Evolutionary conservation across 768 basidiomycete genomes (phyloP).

Genomic region (Leccinum barrowsii): DNA sequence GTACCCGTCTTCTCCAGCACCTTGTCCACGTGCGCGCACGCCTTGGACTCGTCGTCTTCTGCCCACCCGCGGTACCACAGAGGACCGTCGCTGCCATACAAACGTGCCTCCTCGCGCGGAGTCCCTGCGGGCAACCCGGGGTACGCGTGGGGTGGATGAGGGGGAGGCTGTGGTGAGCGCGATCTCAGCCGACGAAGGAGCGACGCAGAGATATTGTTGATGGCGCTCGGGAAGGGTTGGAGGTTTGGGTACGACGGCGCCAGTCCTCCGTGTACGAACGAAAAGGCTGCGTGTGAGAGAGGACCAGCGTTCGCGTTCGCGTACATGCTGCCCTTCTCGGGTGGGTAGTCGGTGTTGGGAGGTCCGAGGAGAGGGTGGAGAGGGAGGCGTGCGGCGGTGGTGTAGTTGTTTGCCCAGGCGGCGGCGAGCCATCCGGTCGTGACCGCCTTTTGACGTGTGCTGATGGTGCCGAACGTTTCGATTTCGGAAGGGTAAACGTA

Average conservation of each 20-base stretch:
- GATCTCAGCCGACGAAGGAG: constrained; percentile 70
- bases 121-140: constrained; percentile 65
- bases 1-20: constrained; percentile 77
- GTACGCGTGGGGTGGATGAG: constrained; percentile 78
- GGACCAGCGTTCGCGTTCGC: constrained; percentile 38
- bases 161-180: constrained; percentile 60
- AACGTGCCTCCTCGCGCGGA: constrained; percentile 59
- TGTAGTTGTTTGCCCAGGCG: constrained; percentile 85
- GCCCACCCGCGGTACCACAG: constrained; percentile 97
- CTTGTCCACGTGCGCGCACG: constrained; percentile 67
- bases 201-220: constrained; percentile 71
- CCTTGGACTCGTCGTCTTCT: constrained; percentile 59
- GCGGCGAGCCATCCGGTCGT: constrained; percentile 74
- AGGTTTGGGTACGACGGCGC: constrained; percentile 72
- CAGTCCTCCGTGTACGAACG: constrained; percentile 93
- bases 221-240: constrained; percentile 76
- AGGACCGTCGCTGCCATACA: constrained; percentile 80
- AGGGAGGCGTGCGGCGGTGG: constrained; percentile 76
- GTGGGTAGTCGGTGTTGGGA: constrained; percentile 60
- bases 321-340: constrained; percentile 31
- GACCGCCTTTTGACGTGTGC: constrained; percentile 68
- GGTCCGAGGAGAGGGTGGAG: constrained; percentile 67
- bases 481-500: constrained; percentile 85
- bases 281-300: constrained; percentile 76
- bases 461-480: constrained; percentile 71